Conservation (phyloP, 768 basidiomycete genomes). For the Serendipita sp. region DNA sequence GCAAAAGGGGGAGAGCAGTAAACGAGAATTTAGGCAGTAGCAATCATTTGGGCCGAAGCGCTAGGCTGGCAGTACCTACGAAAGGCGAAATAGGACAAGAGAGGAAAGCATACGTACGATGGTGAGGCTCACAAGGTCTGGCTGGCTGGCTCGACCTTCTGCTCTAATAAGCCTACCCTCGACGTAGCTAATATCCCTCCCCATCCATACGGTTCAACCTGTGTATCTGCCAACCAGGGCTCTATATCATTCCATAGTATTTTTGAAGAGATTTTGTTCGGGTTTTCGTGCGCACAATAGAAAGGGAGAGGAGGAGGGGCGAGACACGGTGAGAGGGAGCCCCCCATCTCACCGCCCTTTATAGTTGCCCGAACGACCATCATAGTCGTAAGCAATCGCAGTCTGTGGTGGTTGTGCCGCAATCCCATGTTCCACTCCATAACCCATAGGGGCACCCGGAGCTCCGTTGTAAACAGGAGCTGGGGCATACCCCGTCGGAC, state of each 20-base stretch:
- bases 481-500: neutral
- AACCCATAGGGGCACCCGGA: neutral
- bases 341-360: neutral
- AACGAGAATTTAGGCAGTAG: neutral
- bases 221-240: neutral
- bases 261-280: neutral
- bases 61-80: too few species aligned
- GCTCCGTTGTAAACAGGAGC: too few species aligned
- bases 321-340: too few species aligned
- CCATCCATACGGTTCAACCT: neutral
- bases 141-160: too few species aligned
- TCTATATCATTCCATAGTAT: neutral
- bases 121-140: neutral
- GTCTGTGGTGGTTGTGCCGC: neutral
- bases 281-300: neutral
- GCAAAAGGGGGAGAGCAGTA: neutral
- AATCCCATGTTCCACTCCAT: neutral
- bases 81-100: too few species aligned
- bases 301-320: too few species aligned
- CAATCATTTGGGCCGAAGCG: neutral
- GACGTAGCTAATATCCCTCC: too few species aligned
- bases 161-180: too few species aligned
- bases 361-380: neutral
- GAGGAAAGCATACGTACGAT: neutral
- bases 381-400: neutral